Evolutionary conservation across 2,329 filamentous ascomycete species (phyloP), one percentile per base, ranked within the genome.

Genomic region (Chaetomium strumarium): DNA sequence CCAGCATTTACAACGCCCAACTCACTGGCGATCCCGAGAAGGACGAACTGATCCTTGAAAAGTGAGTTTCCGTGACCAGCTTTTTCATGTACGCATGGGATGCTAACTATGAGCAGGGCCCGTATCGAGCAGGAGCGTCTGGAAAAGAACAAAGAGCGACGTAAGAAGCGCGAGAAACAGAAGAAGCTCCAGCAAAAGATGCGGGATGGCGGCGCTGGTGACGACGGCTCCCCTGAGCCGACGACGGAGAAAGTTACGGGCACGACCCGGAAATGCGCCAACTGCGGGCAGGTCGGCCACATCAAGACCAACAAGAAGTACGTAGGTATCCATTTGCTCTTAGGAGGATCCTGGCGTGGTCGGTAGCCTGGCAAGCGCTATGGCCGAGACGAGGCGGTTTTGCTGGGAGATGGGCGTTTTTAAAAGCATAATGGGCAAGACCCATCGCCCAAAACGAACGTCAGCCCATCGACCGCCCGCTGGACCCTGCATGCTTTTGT

Each of bases 221-320:
- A 75, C 46, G 74, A 75, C 34, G 74, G 68, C 44, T 81, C 79
- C 30, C 78, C 79, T 20, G 77, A 77, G 54, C 66, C 70, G 29
- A 65, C 69, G 29, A 64, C 70, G 46, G 78, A 78, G 65, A 80
- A 81, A 64, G 73, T 77, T 55, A 79, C 74, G 44, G 83, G 85
- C 56, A 95, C 89, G 52, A 86, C 86, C 33, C 81, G 95, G 63
- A 97, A 97, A 74, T 99, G 93, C 72, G 93, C 93, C 60, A 97
- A 96, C 70, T 99, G 93, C 72, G 93, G 93, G 46, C 88, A 93
- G 69, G 87, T 95, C 50, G 93, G 93, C 31, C 93, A 99, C 66
- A 99, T 99, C 76, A 96, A 96, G 72, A 97, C 92, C 44, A 97
- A 97, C 76, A 95, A 96, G 75, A 97, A 96, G 90, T 93, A 81